Evolutionary conservation across 2,329 filamentous ascomycete species (phyloP).

Genomic region (Penicillium sp.): DNA sequence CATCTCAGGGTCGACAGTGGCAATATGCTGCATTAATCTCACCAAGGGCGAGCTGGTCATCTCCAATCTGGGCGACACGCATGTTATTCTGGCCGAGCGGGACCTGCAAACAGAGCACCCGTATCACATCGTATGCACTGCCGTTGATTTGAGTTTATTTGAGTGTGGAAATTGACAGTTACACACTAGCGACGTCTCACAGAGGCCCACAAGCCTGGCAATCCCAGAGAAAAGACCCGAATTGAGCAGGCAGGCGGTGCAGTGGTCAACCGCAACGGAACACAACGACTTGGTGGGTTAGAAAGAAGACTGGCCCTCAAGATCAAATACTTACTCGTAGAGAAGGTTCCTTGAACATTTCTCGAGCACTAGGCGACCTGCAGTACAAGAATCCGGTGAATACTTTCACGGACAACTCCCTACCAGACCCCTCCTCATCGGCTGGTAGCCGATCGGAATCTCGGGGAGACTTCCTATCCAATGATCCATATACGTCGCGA

Average conservation of each 20-base stretch:
- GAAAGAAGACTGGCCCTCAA: not conserved
- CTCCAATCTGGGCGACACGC: slow-evolving; percentile 38
- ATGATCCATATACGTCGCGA: slow-evolving; percentile 29
- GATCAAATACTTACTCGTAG: not conserved
- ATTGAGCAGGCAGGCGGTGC: slow-evolving; percentile 35
- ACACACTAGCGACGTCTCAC: slow-evolving; percentile 32
- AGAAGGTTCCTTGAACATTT: slow-evolving; percentile 37
- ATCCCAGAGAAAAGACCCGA: slow-evolving; percentile 28
- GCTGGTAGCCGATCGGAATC: slow-evolving; percentile 15
- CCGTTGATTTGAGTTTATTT: not conserved
- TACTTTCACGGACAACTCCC: slow-evolving; percentile 14
- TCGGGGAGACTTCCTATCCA: slow-evolving; percentile 34
- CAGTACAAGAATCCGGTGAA: slow-evolving; percentile 40
- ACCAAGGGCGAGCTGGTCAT: slow-evolving; percentile 32
- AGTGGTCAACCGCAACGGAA: slow-evolving; percentile 27
- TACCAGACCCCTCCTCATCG: slow-evolving; percentile 19
- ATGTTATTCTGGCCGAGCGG: slow-evolving; percentile 35
- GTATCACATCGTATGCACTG: slow-evolving; percentile 23
- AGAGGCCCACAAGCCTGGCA: slow-evolving; percentile 32
- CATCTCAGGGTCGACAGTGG: slow-evolving; percentile 34
- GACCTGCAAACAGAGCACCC: slow-evolving; percentile 26
- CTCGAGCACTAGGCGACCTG: slow-evolving; percentile 37
- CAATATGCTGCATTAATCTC: slow-evolving; percentile 35
- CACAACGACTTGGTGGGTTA: slow-evolving; percentile 30
- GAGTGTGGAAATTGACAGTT: not conserved